Evolutionary conservation across 257 asterid genomes (phyloP), one percentile per base, ranked within the genome.

Genomic region (Solanum chiquidenum): DNA sequence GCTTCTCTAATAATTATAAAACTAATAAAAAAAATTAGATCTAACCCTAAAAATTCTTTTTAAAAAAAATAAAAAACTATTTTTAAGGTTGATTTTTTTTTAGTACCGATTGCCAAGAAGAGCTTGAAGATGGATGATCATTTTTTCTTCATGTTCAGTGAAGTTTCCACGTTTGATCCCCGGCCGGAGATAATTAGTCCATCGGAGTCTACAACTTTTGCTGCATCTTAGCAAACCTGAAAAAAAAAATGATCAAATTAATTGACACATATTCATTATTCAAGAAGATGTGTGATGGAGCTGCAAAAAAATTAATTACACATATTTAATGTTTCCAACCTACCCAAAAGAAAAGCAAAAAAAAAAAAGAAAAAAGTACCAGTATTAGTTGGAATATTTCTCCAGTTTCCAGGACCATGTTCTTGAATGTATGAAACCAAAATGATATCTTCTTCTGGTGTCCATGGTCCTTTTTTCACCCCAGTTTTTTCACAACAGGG

Each of bases 121-220:
- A 13, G 95, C 98, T 93, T 96, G 98, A 83, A 95, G 98, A 88
- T 95, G 98, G 89, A 94, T 90, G 69, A 95, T 95, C 94, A 92
- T 94, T 90, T 93, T 94, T 91, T 95, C 99, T 88, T 96, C 99
- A 62, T 94, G 94, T 33, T 92, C 94, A 37, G 93, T 91, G 88
- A 96, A 95, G 91, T 91, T 94, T 7, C 98, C 98, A 12, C 98
- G 95, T 69, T 92, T 96, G 89, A 96, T 96, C 18, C 98, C 99
- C 12, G 99, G 99, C 84, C 99, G 93, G 89, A 96, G 98, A 86
- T 96, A 96, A 85, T 96, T 96, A 7, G 98, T 96, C 99, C 99
- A 96, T 90, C 99, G 92, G 82, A 96, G 98, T 34, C 99, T 91
- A 92, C 99, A 96, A 33, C 99, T 96, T 91, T 96, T 96, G 90